phyloP scores from a whole-genome alignment of 805 yeast genomes.

The Candida montana region DNA sequence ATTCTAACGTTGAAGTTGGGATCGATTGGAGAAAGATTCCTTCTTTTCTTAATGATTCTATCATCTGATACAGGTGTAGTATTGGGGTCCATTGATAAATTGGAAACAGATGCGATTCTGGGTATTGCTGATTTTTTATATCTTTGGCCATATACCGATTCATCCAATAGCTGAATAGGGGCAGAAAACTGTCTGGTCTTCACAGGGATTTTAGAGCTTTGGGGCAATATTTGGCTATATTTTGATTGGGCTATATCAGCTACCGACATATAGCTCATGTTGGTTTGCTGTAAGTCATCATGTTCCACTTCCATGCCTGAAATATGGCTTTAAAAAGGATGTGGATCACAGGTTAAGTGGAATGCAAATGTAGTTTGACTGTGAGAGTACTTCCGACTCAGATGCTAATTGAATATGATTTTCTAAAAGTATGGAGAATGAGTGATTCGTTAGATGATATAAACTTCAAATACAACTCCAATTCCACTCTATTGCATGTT shows the following conservation, averaged over 20 bases:
- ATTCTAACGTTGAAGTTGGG: not conserved
- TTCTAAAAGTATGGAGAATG: too few relatives aligned
- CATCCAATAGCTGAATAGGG: conserved; percentile 18
- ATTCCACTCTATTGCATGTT: too few relatives aligned
- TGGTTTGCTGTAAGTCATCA: not conserved
- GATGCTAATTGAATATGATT: too few relatives aligned
- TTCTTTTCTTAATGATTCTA: conserved; percentile 1
- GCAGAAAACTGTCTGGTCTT: conserved; percentile 17
- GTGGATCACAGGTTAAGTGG: too few relatives aligned
- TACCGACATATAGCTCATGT: not conserved
- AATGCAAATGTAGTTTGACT: too few relatives aligned
- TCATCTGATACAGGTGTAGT: not conserved
- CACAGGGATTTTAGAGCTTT: conserved; percentile 19
- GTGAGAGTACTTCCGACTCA: too few relatives aligned
- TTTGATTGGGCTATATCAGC: conserved; percentile 10
- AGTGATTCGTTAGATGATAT: too few relatives aligned
- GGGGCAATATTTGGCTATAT: conserved; percentile 7
- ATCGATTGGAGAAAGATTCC: conserved; percentile 10
- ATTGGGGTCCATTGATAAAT: not conserved
- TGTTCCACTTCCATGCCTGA: not conserved
- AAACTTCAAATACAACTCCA: too few relatives aligned
- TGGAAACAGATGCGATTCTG: conserved; percentile 20
- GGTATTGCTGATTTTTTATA: conserved; percentile 19
- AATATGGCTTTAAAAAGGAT: not conserved
- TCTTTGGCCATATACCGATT: conserved; percentile 6